phyloP scores from a whole-genome alignment of 305 asterid species.

The Fraxinus paxiana region DNA sequence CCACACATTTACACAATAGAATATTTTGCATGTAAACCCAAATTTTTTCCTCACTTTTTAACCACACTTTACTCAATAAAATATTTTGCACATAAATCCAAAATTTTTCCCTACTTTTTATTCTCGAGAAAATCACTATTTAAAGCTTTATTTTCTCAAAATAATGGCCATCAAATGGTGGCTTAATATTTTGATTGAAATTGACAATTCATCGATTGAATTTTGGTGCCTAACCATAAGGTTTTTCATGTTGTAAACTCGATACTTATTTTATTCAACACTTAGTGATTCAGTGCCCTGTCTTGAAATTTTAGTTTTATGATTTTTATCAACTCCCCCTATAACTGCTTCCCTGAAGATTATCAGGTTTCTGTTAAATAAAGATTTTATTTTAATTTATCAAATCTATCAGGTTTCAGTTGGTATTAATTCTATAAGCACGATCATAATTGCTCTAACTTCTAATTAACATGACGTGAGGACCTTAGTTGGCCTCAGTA shows the following conservation, averaged over 20 bases:
- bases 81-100: not conserved
- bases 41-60: not conserved
- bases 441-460: not conserved
- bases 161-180: not conserved
- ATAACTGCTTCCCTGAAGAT: not conserved
- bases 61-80: not conserved
- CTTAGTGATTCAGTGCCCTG: not conserved
- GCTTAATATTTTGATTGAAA: not conserved
- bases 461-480: not conserved
- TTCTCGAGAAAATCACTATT: not conserved
- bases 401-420: not conserved
- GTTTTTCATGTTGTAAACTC: not conserved
- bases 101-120: not conserved
- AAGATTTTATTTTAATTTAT: not conserved
- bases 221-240: not conserved
- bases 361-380: not conserved
- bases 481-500: not conserved
- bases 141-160: not conserved
- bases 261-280: not conserved
- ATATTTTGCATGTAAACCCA: not conserved
- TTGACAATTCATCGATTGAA: not conserved
- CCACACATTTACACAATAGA: not conserved
- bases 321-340: not conserved
- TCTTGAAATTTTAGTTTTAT: not conserved
- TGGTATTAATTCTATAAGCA: not conserved